phyloP scores from a whole-genome alignment of 352 stramenopile species.

The Hyaloperonospora arabidopsidis region DNA sequence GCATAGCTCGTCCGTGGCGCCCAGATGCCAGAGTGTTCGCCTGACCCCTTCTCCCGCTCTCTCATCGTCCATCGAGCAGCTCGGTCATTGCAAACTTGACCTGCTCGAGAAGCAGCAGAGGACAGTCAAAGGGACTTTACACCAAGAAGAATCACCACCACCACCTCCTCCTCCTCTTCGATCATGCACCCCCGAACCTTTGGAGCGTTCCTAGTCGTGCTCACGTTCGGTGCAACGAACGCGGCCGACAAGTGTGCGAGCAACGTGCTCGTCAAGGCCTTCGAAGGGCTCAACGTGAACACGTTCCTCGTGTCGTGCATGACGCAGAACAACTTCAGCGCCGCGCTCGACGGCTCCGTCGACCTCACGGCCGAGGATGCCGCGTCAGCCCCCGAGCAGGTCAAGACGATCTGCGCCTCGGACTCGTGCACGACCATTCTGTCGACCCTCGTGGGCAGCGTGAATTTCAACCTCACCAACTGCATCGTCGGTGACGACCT shows the following conservation, averaged over 20 bases:
- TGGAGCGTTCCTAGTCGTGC: constrained; percentile 12
- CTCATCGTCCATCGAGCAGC: too few species aligned
- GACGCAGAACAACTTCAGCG: constrained; percentile 41
- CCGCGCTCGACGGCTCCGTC: constrained; percentile 38
- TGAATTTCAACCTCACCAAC: constrained; percentile 45
- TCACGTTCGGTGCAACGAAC: constrained; percentile 14
- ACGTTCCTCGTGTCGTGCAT: constrained; percentile 41
- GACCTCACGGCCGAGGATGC: constrained; percentile 33
- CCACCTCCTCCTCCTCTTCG: neutral
- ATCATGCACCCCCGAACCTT: constrained; percentile 19
- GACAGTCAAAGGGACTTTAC: constrained; percentile 10
- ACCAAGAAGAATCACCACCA: neutral
- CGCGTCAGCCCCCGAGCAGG: constrained; percentile 28
- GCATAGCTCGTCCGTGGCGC: too few species aligned
- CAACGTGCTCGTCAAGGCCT: constrained; percentile 40
- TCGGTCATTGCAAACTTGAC: constrained; percentile 32
- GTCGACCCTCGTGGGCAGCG: constrained; percentile 34
- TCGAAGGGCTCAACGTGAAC: constrained; percentile 45
- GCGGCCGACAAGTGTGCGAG: constrained; percentile 33
- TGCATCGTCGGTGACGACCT: constrained; percentile 46
- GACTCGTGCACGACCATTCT: constrained; percentile 38
- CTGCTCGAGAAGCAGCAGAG: constrained; percentile 21
- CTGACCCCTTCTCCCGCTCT: too few species aligned
- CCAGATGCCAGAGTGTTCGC: too few species aligned
- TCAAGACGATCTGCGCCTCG: constrained; percentile 37